Evolutionary conservation across 192 early-diverging fungal species (phyloP), one percentile per base, ranked within the genome.

Genomic region (Jimgerdemannia flammicorona): DNA sequence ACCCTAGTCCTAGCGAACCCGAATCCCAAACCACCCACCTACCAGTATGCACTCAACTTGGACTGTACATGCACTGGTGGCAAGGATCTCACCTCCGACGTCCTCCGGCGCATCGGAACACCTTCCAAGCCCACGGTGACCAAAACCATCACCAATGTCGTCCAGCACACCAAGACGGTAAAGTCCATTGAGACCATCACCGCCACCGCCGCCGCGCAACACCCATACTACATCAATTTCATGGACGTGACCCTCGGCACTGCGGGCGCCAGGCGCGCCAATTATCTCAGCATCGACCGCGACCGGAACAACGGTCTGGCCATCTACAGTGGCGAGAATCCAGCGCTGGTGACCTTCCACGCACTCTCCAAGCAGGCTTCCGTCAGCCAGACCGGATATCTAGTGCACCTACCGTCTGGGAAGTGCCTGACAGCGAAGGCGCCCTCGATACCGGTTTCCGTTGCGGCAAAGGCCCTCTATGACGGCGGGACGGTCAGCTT

Each of bases 191-290:
- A 59, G 14, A 14, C 49, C 49, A 10, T 59, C 49, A 59, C 49
- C 49, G 29, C 1, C 29, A 29, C 29, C 29, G 29, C 29, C 29
- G 29, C 29, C 29, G 29, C 29, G 29, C 29, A 29, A 59, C 49
- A 59, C 14, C 49, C 49, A 14, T 59, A 59, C 14, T 59, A 59
- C 49, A 59, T 59, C 49, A 59, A 59, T 2, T 59, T 75, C 4
- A 74, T 77, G 43, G 54, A 49, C 40, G 74, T 74, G 41, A 76
- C 76, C 14, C 70, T 72, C 7, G 70, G 73, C 44, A 71, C 76
- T 1, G 64, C 72, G 4, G 70, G 70, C 3, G 72, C 80, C 1
- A 78, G 75, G 80, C 49, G 49, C 14, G 49, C 6, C 49, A 59
- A 59, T 2, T 59, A 59, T 2, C 49, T 59, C 49, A 59, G 49